Percentiles rank a stretch among this genome's conserved stretches.
Evolutionary conservation across 2,329 filamentous ascomycete species (phyloP).

Genomic region (Zymoseptoria passerinii): DNA sequence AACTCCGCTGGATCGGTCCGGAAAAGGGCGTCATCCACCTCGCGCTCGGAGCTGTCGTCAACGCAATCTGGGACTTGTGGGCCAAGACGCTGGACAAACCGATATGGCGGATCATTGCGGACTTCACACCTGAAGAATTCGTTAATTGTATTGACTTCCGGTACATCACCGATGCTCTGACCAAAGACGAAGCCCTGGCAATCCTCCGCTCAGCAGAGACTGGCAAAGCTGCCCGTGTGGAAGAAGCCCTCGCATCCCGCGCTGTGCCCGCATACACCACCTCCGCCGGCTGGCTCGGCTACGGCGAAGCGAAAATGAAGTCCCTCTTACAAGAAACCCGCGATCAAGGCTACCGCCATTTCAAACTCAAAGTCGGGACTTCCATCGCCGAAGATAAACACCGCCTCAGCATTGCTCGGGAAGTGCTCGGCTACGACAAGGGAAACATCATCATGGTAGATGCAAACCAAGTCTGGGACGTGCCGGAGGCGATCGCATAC

Average conservation of each 20-base stretch:
- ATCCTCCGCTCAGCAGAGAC: slow-evolving; percentile 58
- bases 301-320: slow-evolving; percentile 81
- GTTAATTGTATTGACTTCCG: slow-evolving; percentile 86
- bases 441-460: slow-evolving; percentile 88
- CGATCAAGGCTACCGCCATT: slow-evolving; percentile 68
- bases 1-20: slow-evolving; percentile 87
- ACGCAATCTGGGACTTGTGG: slow-evolving; percentile 94
- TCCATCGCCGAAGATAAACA: slow-evolving; percentile 62
- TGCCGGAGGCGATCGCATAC: slow-evolving; percentile 79
- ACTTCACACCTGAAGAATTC: slow-evolving; percentile 82
- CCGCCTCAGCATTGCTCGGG: slow-evolving; percentile 63
- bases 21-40: slow-evolving; percentile 94
- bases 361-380: slow-evolving; percentile 84
- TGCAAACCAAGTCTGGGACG: slow-evolving; percentile 84
- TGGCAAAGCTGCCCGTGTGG: slow-evolving; percentile 62
- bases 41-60: slow-evolving; percentile 74
- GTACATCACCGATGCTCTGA: slow-evolving; percentile 90
- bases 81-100: slow-evolving; percentile 78
- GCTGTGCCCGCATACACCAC: slow-evolving; percentile 90
- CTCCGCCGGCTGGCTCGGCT: slow-evolving; percentile 84
- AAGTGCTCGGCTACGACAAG: slow-evolving; percentile 72
- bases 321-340: slow-evolving; percentile 65
- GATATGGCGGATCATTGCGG: slow-evolving; percentile 81
- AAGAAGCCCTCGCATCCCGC: slow-evolving; percentile 62
- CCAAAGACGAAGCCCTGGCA: slow-evolving; percentile 69